Percentiles rank a stretch among this genome's conserved stretches.
These are phyloP conservation scores for Salix koriyanagi DNA, from an alignment of 345 rosid species.

Conservation along the genomic window DNA sequence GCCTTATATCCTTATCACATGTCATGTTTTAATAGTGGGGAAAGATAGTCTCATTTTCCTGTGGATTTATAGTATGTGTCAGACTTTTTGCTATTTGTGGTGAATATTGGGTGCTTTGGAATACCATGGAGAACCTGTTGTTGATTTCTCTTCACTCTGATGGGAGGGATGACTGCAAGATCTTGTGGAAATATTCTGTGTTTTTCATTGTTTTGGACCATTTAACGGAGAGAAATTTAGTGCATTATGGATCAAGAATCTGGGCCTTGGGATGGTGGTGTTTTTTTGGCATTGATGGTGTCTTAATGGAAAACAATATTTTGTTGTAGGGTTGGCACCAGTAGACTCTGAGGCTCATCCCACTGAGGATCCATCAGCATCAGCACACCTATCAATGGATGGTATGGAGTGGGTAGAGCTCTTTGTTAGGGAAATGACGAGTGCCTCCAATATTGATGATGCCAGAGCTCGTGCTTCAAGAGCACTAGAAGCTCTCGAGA, in stretches of 20 bases:
- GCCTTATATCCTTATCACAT: background rate
- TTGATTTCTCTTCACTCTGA: background rate
- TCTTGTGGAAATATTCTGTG: background rate
- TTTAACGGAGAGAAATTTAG: too few relatives aligned
- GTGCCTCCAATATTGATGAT: slow-evolving; percentile 67
- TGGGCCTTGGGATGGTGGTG: background rate
- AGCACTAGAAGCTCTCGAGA: slow-evolving; percentile 72
- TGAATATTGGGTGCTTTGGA: background rate
- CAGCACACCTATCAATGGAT: slow-evolving; percentile 38
- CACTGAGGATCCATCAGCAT: slow-evolving; percentile 31
- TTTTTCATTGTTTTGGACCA: background rate
- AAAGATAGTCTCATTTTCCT: background rate
- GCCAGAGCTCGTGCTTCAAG: slow-evolving; percentile 79
- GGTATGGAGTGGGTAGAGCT: slow-evolving; percentile 82
- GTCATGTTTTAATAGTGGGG: background rate
- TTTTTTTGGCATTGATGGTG: background rate
- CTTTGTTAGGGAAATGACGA: slow-evolving; percentile 69
- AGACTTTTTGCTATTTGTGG: background rate
- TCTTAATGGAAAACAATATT: slow-evolving; percentile 6
- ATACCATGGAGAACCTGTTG: background rate
- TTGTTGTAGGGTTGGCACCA: slow-evolving; percentile 22
- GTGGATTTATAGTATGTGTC: background rate
- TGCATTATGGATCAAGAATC: background rate
- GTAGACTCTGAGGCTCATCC: slow-evolving; percentile 27
- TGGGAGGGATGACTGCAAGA: background rate